Base-by-base conservation (phyloP, 2,329 filamentous ascomycete genomes). In the Dactylellina leptospora region DNA sequence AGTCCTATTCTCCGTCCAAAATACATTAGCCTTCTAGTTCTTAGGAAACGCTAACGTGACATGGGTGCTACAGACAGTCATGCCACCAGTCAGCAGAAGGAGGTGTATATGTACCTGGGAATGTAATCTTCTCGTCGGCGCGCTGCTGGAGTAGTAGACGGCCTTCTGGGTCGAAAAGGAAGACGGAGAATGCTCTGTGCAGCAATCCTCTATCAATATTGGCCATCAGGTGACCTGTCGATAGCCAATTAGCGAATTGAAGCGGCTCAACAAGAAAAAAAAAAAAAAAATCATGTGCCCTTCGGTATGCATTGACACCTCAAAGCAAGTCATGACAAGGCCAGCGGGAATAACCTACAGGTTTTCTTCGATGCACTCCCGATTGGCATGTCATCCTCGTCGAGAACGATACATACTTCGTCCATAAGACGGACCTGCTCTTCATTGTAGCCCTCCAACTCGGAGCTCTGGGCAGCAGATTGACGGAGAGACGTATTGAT, bases 351-450 rank as follows among this genome's bases (percentile, higher is more conserved):
- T 27, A 20, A 59, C 68, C 76, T 82, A 96, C 95, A 99, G 62
- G 92, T 87, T 84, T 99, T 99, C 86, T 99, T 97, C 87, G 91
- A 96, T 55, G 92, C 93, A 76, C 92, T 96, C 74, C 95, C 95
- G 80, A 99, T 96, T 27, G 93, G 93, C 77, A 87, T 84, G 80
- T 97, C 95, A 78, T 97, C 86, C 77, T 96, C 88, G 81, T 97
- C 93, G 48, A 96, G 83, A 16, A 99, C 95, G 79, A 99, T 97
- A 85, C 95, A 99, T 53, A 97, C 90, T 83, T 97, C 95, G 78
- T 99, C 93, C 95, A 99, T 99, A 78, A 99, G 83, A 54, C 93
- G 89, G 78, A 97, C 96, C 83, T 99, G 95, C 84, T 97, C 93
- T 80, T 91, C 93, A 83, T 97, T 93, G 83, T 97, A 96, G 55